phyloP scores from a whole-genome alignment of 768 basidiomycete species.

The Leucocoprinus birnbaumii region DNA sequence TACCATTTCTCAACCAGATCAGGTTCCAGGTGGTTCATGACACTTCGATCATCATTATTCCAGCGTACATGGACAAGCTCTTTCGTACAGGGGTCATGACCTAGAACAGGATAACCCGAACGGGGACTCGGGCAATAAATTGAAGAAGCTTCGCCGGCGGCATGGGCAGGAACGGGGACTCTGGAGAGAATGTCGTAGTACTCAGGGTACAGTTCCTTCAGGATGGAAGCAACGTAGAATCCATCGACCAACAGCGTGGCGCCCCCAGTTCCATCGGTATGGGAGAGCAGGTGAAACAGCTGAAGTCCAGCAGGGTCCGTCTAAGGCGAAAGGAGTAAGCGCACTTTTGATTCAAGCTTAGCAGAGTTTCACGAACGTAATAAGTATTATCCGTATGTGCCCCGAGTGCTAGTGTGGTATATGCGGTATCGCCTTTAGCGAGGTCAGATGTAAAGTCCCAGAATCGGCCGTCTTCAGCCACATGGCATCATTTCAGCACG shows the following conservation, averaged over 20 bases:
- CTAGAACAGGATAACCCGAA: slow-evolving; percentile 67
- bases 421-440: slow-evolving; percentile 90
- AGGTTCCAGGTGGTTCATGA: slow-evolving; percentile 58
- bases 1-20: slow-evolving; percentile 75
- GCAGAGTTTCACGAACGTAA: slow-evolving; percentile 49
- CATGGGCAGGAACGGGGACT: slow-evolving; percentile 76
- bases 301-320: slow-evolving; percentile 96
- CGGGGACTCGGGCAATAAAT: slow-evolving; percentile 58
- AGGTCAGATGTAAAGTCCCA: slow-evolving; percentile 97
- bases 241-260: slow-evolving; percentile 93
- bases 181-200: slow-evolving; percentile 67
- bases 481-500: not conserved
- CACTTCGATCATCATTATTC: slow-evolving; percentile 94
- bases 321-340: slow-evolving; percentile 31
- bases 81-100: slow-evolving; percentile 56
- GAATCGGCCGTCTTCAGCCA: slow-evolving; percentile 78
- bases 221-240: slow-evolving; percentile 83
- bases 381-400: slow-evolving; percentile 76
- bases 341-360: not conserved
- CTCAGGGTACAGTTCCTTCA: slow-evolving; percentile 69
- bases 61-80: slow-evolving; percentile 80
- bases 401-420: slow-evolving; percentile 82
- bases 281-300: slow-evolving; percentile 89
- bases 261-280: slow-evolving; percentile 80
- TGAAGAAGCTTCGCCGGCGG: slow-evolving; percentile 70